These are phyloP conservation scores for Rubus parviflorus DNA, from an alignment of 306 rosid genomes.

Conservation along the genomic window DNA sequence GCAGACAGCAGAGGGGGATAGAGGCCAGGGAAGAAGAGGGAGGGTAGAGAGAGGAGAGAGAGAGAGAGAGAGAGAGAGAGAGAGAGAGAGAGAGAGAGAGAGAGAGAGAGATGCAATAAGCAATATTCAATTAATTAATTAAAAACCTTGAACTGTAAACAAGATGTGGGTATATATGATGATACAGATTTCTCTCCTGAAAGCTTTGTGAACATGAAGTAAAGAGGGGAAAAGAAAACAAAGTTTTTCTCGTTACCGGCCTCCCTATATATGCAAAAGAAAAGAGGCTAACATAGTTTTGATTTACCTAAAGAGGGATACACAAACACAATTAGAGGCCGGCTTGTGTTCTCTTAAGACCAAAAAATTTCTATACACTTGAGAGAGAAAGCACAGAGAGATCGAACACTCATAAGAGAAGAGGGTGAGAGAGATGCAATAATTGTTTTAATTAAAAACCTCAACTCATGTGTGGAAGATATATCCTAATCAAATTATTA, in stretches of 20 bases:
- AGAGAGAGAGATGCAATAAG: neutral
- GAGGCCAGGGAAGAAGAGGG: too few relatives aligned
- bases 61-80: too few relatives aligned
- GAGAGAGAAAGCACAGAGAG: neutral
- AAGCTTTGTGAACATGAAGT: neutral
- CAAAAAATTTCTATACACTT: neutral
- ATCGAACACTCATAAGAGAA: neutral
- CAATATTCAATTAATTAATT: neutral
- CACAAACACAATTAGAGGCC: neutral
- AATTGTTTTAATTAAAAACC: neutral
- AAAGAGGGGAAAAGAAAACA: neutral
- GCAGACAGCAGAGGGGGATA: too few relatives aligned
- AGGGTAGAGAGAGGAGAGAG: too few relatives aligned
- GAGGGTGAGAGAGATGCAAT: neutral
- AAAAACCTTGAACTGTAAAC: neutral
- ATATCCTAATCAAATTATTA: neutral
- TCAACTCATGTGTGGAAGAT: neutral
- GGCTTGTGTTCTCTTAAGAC: neutral
- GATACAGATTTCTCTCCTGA: too few relatives aligned
- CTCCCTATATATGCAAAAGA: neutral
- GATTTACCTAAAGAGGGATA: neutral
- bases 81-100: neutral
- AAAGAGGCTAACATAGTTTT: neutral
- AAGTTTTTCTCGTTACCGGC: too few relatives aligned
- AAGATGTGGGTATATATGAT: too few relatives aligned